These are phyloP conservation scores for Xylaria digitata DNA, from an alignment of 2,329 filamentous ascomycete genomes.

Conservation along the genomic window DNA sequence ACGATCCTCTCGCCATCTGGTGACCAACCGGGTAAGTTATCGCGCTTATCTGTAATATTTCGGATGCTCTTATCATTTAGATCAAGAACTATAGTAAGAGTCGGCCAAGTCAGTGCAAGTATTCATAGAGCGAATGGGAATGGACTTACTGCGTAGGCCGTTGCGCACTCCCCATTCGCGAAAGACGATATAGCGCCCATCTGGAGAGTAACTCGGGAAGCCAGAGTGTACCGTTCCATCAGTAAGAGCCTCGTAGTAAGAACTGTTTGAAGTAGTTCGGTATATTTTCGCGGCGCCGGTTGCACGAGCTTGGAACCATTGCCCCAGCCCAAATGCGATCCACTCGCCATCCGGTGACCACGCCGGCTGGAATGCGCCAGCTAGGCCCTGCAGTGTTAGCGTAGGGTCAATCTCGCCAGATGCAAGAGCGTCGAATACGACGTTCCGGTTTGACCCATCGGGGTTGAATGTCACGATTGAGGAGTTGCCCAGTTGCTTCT, in stretches of 20 bases:
- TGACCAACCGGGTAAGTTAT: conserved; percentile 55
- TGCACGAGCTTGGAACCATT: conserved; percentile 55
- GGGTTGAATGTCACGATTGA: conserved; percentile 52
- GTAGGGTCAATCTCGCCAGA: conserved; percentile 21
- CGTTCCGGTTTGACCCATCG: conserved; percentile 23
- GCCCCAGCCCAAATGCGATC: conserved; percentile 54
- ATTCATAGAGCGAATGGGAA: not conserved
- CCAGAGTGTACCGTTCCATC: conserved; percentile 51
- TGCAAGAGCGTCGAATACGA: not conserved
- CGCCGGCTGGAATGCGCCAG: conserved; percentile 55
- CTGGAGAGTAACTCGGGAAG: conserved; percentile 54
- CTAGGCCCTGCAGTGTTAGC: not conserved
- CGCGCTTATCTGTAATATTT: conserved; percentile 53
- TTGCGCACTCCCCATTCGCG: conserved; percentile 42
- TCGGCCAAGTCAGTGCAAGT: too few relatives aligned
- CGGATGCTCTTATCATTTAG: conserved; percentile 41
- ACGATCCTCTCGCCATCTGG: conserved; percentile 50
- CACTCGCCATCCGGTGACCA: conserved; percentile 54
- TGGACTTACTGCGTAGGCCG: conserved; percentile 45
- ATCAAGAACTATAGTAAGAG: conserved; percentile 43
- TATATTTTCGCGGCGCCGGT: conserved; percentile 37
- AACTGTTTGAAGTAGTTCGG: conserved; percentile 18
- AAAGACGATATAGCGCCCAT: conserved; percentile 53
- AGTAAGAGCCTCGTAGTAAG: conserved; percentile 49
- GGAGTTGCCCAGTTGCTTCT: conserved; percentile 55